phyloP scores from a whole-genome alignment of 2,329 filamentous ascomycete species.

The Penicillium sp. region DNA sequence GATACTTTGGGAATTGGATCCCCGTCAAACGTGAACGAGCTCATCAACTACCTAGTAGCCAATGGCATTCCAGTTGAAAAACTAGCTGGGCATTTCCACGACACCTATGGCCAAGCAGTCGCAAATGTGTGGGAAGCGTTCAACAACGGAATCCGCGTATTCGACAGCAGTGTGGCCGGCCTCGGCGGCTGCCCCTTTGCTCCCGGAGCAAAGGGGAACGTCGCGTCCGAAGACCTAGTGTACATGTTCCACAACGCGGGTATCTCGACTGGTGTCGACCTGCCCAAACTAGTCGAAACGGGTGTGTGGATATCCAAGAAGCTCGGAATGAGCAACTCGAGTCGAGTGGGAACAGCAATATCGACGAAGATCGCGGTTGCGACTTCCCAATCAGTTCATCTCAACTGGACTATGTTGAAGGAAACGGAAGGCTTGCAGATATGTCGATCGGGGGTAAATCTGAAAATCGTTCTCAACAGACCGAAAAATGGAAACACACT shows the following conservation, averaged over 20 bases:
- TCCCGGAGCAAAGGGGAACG: constrained; percentile 83
- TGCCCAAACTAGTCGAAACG: constrained; percentile 63
- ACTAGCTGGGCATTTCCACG: constrained; percentile 83
- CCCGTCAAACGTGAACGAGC: constrained; percentile 30
- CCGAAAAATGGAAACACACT: constrained; percentile 45
- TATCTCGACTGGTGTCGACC: constrained; percentile 71
- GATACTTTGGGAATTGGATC: constrained; percentile 93
- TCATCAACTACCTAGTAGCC: constrained; percentile 35
- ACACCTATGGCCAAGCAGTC: constrained; percentile 84
- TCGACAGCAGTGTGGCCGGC: constrained; percentile 78
- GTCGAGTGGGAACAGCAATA: constrained; percentile 24
- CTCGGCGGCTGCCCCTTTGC: constrained; percentile 84
- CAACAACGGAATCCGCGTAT: constrained; percentile 74
- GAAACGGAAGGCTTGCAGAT: constrained; percentile 30
- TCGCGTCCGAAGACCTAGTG: constrained; percentile 81
- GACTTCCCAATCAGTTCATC: background rate
- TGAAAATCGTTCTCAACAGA: constrained; percentile 37
- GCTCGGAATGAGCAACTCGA: constrained; percentile 23
- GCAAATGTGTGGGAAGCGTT: constrained; percentile 78
- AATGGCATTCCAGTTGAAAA: constrained; percentile 67
- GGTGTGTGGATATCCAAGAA: constrained; percentile 70
- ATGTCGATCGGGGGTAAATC: constrained; percentile 32
- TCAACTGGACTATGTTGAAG: constrained; percentile 21
- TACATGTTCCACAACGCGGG: constrained; percentile 66
- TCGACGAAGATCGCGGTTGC: constrained; percentile 2